Evolutionary conservation across 2,329 filamentous ascomycete genomes (phyloP), one percentile per base, ranked within the genome.

Genomic region (Xylariaceae sp.): DNA sequence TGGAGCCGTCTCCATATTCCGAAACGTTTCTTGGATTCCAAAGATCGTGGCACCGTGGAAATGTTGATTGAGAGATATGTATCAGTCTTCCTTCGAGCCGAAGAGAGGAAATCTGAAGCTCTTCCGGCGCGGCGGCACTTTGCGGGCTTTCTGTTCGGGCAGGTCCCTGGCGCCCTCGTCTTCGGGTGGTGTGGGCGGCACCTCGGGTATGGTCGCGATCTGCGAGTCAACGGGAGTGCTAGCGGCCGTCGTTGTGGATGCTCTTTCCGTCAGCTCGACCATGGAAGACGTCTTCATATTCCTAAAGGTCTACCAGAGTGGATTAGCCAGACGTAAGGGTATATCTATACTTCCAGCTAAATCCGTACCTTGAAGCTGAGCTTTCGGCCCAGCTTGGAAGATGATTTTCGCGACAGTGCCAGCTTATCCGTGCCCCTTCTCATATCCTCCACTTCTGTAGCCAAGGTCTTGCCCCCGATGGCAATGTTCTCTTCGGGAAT

Each of bases 401-500:
- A 32, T 40, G 22, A 26, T 52, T 53, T 32, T 13, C 30, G 6
- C 8, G 30, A 32, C 11, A 26, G 22, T 6, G 22, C 22, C 22
- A 26, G 22, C 22, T 11, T 26, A 6, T 26, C 13, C 15, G 13
- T 9, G 48, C 24, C 37, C 50, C 53, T 43, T 53, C 50, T 29
- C 56, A 54, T 34, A 29, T 43, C 40, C 39, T 85, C 78, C 34
- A 88, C 79, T 53, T 87, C 80, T 11, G 80, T 79, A 15, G 79
- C 71, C 13, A 87, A 68, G 0, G 87, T 95, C 49, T 71, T 81
- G 9, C 87, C 83, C 39, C 83, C 82, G 39, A 74, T 81, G 0
- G 85, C 88, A 13, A 87, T 65, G 48, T 85, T 84, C 42, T 88
- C 83, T 54, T 91, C 87, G 0, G 75, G 62, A 4, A 88, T 76